Percentiles rank a stretch among this genome's conserved stretches.
These are phyloP conservation scores for Biscutella laevigata DNA, from an alignment of 441 rosid genomes.

Conservation along the genomic window DNA sequence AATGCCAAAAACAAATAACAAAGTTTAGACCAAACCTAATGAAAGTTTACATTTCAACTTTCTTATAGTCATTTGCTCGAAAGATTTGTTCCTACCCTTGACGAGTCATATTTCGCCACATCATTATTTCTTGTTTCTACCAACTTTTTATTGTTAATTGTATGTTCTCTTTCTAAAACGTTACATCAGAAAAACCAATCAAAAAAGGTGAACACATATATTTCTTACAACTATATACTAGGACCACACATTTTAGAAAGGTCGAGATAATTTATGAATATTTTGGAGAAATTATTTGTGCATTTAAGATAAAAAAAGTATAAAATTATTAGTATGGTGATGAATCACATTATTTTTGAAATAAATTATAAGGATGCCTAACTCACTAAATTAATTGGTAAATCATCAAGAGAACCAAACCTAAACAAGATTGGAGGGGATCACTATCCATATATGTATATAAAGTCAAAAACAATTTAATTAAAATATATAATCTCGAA, in stretches of 20 bases:
- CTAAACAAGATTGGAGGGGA: constrained; percentile 29
- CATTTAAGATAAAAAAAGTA: too few relatives aligned
- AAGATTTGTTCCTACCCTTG: constrained; percentile 40
- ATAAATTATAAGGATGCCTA: constrained; percentile 20
- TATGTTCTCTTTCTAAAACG: too few relatives aligned
- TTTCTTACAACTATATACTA: too few relatives aligned
- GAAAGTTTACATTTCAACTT: constrained; percentile 49
- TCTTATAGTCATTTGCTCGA: constrained; percentile 52
- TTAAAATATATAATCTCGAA: not conserved
- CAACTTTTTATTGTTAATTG: too few relatives aligned
- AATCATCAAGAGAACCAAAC: constrained; percentile 21
- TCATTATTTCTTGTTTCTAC: constrained; percentile 32
- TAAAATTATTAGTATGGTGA: not conserved
- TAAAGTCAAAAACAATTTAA: not conserved
- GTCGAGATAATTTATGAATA: too few relatives aligned
- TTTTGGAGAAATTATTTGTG: too few relatives aligned
- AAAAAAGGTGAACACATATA: too few relatives aligned
- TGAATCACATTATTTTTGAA: not conserved
- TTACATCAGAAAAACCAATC: too few relatives aligned
- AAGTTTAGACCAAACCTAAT: constrained; percentile 39
- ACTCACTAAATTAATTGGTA: constrained; percentile 14
- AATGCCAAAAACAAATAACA: constrained; percentile 19
- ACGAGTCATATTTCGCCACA: constrained; percentile 56
- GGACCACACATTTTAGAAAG: too few relatives aligned
- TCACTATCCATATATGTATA: constrained; percentile 21